phyloP scores from a whole-genome alignment of 352 stramenopile species.

The Pythium phragmitis region DNA sequence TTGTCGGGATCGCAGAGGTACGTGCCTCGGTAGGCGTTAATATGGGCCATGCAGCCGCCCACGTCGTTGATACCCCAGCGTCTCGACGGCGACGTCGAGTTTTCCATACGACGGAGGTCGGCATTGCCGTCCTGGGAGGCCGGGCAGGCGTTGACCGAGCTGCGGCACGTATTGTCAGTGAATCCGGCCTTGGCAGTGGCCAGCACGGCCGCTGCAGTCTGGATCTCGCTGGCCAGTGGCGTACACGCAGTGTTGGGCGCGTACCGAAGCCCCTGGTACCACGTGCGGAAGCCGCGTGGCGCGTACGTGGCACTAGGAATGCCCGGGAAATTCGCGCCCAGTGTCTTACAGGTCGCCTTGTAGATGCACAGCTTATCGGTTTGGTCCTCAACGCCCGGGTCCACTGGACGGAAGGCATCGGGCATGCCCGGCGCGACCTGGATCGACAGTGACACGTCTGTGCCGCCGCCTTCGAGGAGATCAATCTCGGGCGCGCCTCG shows the following conservation, averaged over 20 bases:
- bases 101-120: conserved; percentile 39
- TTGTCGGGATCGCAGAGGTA: conserved; percentile 58
- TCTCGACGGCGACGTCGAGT: not conserved
- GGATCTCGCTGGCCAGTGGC: conserved; percentile 20
- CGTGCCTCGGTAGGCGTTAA: conserved; percentile 54
- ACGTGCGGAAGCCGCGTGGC: conserved; percentile 36
- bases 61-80: conserved; percentile 65
- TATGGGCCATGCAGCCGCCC: conserved; percentile 49
- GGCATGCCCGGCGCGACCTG: conserved; percentile 82
- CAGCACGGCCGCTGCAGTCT: conserved; percentile 39
- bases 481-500: conserved; percentile 91
- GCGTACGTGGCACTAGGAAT: conserved; percentile 41
- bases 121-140: conserved; percentile 47
- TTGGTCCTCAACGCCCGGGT: conserved; percentile 7
- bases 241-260: conserved; percentile 45
- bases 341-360: conserved; percentile 34
- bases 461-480: conserved; percentile 85
- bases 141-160: conserved; percentile 42
- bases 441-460: conserved; percentile 82
- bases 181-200: conserved; percentile 34
- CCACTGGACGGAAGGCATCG: conserved; percentile 48
- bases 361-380: conserved; percentile 42
- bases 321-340: conserved; percentile 49
- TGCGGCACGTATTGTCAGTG: conserved; percentile 44
- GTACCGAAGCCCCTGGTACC: conserved; percentile 64